Percentiles rank a stretch among this genome's conserved stretches.
Conservation (phyloP, 305 asterid species). For the Fraxinus latifolia region DNA sequence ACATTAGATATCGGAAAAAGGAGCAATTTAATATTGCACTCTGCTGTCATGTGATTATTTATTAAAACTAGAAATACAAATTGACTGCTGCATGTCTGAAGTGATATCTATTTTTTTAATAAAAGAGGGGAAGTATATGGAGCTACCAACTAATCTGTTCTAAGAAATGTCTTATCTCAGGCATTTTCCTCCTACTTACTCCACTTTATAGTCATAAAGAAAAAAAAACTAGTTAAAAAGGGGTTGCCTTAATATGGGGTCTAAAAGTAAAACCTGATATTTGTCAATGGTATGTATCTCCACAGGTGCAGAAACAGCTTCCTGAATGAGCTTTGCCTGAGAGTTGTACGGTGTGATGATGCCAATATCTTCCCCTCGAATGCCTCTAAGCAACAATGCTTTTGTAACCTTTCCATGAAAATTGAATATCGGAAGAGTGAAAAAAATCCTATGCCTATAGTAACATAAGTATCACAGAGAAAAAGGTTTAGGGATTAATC, state of each 20-base stretch:
- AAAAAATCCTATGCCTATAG: neutral
- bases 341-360: conserved; percentile 91
- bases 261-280: conserved; percentile 66
- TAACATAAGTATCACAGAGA: neutral
- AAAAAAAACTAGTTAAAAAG: neutral
- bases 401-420: conserved; percentile 45
- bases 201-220: conserved; percentile 6
- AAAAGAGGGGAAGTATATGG: neutral
- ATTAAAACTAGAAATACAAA: neutral
- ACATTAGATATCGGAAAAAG: neutral
- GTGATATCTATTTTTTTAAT: neutral
- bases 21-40: neutral
- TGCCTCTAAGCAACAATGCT: conserved; percentile 59
- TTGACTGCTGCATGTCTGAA: neutral
- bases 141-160: neutral
- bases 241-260: neutral
- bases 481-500: neutral
- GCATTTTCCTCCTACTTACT: neutral
- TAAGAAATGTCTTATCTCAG: neutral
- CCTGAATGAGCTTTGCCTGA: conserved; percentile 72
- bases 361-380: conserved; percentile 71
- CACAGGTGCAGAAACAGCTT: conserved; percentile 57
- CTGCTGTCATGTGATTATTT: neutral
- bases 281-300: conserved; percentile 95
- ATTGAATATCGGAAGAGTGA: conserved; percentile 8